A percentile compares a stretch with the other conserved stretches of the same genome.
These are phyloP conservation scores for Penicillium sp. DNA, from an alignment of 2,329 filamentous ascomycete species.

Conservation along the genomic window DNA sequence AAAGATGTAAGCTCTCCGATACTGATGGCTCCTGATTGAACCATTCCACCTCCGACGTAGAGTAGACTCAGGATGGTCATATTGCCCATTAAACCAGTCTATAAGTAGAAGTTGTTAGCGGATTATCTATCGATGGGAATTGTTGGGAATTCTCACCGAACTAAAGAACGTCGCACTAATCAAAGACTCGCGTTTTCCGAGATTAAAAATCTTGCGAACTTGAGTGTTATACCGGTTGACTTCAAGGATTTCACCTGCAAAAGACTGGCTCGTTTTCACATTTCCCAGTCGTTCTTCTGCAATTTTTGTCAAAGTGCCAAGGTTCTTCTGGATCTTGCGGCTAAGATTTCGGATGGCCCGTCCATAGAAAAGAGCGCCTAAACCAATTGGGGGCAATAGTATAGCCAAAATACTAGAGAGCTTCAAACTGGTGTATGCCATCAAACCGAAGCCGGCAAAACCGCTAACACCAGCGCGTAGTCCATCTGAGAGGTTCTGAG, in stretches of 20 bases:
- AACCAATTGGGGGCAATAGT: constrained; percentile 87
- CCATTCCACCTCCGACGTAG: constrained; percentile 87
- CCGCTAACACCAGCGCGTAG: constrained; percentile 88
- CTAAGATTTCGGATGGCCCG: constrained; percentile 86
- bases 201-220: constrained; percentile 85
- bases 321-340: constrained; percentile 88
- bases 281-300: constrained; percentile 97
- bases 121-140: not conserved
- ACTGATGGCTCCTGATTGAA: constrained; percentile 81
- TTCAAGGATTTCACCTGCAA: constrained; percentile 90
- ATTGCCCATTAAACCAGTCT: constrained; percentile 91
- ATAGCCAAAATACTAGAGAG: constrained; percentile 84
- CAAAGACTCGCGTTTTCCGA: constrained; percentile 84
- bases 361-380: constrained; percentile 91
- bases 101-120: constrained; percentile 49
- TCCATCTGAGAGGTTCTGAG: constrained; percentile 96
- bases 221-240: constrained; percentile 89
- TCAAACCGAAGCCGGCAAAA: constrained; percentile 83
- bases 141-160: constrained; percentile 44
- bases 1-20: constrained; percentile 95
- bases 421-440: constrained; percentile 94
- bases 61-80: constrained; percentile 93
- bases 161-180: constrained; percentile 91
- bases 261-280: constrained; percentile 94
- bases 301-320: constrained; percentile 93